These are phyloP conservation scores for Tricholoma saponaceum DNA, from an alignment of 768 basidiomycete species.

Conservation along the genomic window DNA sequence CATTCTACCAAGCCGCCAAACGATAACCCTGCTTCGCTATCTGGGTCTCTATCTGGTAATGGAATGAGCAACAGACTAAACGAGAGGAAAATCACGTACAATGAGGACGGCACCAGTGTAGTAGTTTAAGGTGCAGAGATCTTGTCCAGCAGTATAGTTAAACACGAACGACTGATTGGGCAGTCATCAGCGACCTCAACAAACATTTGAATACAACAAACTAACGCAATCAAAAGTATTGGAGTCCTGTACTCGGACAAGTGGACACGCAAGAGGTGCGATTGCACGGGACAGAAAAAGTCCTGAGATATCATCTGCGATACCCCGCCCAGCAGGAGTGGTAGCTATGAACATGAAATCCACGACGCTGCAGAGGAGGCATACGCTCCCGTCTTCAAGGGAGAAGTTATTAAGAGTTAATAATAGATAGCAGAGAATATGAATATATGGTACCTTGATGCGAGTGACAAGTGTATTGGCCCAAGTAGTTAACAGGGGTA, in stretches of 20 bases:
- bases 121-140: constrained; percentile 42
- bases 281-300: constrained; percentile 27
- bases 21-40: constrained; percentile 45
- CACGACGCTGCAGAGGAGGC: constrained; percentile 26
- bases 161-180: constrained; percentile 37
- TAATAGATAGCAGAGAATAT: neutral
- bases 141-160: constrained; percentile 31
- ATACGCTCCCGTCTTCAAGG: constrained; percentile 28
- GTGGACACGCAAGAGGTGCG: constrained; percentile 40
- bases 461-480: constrained; percentile 33
- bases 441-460: constrained; percentile 29
- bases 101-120: constrained; percentile 31
- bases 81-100: constrained; percentile 17
- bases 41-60: constrained; percentile 36
- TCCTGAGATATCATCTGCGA: constrained; percentile 27
- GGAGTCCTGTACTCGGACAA: constrained; percentile 44
- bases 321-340: constrained; percentile 20
- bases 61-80: neutral
- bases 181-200: neutral
- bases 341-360: constrained; percentile 38
- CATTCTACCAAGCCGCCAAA: constrained; percentile 48
- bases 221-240: constrained; percentile 42
- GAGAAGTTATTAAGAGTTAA: neutral
- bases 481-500: constrained; percentile 33
- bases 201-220: neutral